A percentile compares a stretch with the other conserved stretches of the same genome.
Evolutionary conservation across 331 rosid genomes (phyloP).

Genomic region (Malus hybrid): DNA sequence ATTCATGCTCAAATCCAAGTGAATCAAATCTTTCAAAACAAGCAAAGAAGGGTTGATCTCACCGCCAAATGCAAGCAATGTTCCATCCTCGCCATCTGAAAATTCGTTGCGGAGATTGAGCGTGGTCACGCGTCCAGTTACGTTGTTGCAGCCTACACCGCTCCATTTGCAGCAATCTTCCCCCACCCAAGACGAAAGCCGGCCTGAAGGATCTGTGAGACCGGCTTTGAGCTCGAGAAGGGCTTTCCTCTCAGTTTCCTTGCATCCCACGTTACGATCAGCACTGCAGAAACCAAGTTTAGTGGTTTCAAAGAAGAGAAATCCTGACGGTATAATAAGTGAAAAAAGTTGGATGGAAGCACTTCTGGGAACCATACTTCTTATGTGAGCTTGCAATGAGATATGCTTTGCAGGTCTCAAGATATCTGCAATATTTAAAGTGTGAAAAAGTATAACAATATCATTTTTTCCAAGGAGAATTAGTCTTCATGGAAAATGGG

Average conservation of each 20-base stretch:
- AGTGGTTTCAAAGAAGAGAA: not conserved
- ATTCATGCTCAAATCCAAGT: slow-evolving; percentile 31
- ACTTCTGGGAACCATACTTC: not conserved
- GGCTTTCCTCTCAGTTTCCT: slow-evolving; percentile 12
- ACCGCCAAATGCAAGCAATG: not conserved
- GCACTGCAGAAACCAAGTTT: not conserved
- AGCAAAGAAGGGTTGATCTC: slow-evolving; percentile 21
- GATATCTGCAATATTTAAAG: not conserved
- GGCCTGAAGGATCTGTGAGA: not conserved
- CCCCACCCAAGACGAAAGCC: slow-evolving; percentile 13
- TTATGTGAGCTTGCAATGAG: not conserved
- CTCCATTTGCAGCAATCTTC: slow-evolving; percentile 17
- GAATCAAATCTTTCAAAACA: slow-evolving; percentile 12
- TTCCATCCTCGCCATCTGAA: not conserved
- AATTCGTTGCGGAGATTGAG: not conserved
- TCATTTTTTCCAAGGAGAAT: too few relatives aligned
- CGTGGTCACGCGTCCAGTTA: not conserved
- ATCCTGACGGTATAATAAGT: not conserved
- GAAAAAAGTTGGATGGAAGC: not conserved
- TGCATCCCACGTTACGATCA: not conserved
- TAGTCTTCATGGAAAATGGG: too few relatives aligned
- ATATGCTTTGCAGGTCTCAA: not conserved
- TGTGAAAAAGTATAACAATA: too few relatives aligned
- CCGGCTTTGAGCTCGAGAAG: slow-evolving; percentile 10
- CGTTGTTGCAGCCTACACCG: slow-evolving; percentile 5